A percentile compares a stretch with the other conserved stretches of the same genome.
Conservation (phyloP, 2,329 filamentous ascomycete genomes). For the Nemania sp. region DNA sequence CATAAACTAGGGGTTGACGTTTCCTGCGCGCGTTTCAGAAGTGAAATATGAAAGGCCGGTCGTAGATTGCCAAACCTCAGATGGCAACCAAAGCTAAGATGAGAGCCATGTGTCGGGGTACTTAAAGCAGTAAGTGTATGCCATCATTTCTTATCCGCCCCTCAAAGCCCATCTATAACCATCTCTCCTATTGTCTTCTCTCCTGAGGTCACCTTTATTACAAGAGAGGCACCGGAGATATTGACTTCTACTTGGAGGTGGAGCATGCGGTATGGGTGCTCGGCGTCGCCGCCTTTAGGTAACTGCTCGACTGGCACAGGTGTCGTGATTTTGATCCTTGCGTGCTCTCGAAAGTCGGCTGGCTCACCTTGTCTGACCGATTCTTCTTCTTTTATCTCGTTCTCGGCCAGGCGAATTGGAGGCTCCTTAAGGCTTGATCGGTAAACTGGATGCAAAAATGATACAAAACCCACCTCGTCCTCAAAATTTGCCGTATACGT, state of each 20-base stretch:
- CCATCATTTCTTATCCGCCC: background rate
- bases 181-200: conserved; percentile 12
- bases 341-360: conserved; percentile 3
- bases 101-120: background rate
- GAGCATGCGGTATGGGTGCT: background rate
- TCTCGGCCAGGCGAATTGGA: conserved; percentile 11
- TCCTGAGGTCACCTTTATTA: conserved; percentile 4
- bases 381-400: background rate
- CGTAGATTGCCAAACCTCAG: no score
- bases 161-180: background rate
- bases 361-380: background rate
- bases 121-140: background rate
- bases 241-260: conserved; percentile 16
- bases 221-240: conserved; percentile 9
- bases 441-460: conserved; percentile 17
- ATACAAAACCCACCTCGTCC: conserved; percentile 11
- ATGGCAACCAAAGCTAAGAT: no score
- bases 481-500: conserved; percentile 14
- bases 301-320: conserved; percentile 17
- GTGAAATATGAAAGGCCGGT: no score
- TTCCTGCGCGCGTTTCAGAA: no score
- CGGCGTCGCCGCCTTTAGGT: background rate
- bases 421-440: background rate
- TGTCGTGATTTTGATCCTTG: conserved; percentile 14
- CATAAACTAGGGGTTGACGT: no score